Conservation (phyloP, 129 eudicot species). For the Heracleum sosnowskyi region DNA sequence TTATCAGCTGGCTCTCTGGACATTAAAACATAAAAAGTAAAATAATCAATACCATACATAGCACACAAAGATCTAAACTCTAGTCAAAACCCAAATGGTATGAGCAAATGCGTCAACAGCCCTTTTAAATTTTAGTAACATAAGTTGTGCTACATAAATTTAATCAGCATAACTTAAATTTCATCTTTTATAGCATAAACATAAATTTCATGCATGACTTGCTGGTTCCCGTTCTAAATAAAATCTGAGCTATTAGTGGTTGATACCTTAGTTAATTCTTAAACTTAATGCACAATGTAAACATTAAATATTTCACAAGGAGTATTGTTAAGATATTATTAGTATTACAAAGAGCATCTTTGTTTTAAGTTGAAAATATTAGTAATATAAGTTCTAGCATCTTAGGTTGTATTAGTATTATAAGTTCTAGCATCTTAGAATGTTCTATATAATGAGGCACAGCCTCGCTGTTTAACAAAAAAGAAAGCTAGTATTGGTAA, state of each 20-base stretch:
- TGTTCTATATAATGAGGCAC: too few relatives aligned
- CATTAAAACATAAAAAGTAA: constrained; percentile 7
- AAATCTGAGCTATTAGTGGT: background rate
- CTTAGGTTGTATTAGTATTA: too few relatives aligned
- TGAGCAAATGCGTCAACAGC: background rate
- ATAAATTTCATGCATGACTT: background rate
- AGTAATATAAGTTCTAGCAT: too few relatives aligned
- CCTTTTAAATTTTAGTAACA: background rate
- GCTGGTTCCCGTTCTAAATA: background rate
- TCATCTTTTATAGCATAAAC: too few relatives aligned
- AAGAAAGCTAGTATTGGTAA: too few relatives aligned
- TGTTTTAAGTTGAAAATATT: too few relatives aligned
- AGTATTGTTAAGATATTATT: too few relatives aligned
- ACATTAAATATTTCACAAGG: background rate
- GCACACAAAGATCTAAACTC: background rate
- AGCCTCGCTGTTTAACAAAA: too few relatives aligned
- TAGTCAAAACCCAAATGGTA: background rate
- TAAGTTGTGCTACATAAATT: background rate
- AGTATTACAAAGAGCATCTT: too few relatives aligned
- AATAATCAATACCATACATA: background rate
- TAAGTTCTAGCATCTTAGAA: too few relatives aligned
- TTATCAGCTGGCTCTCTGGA: constrained; percentile 73
- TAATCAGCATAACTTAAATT: too few relatives aligned
- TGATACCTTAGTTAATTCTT: background rate
- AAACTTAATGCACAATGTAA: background rate